Evolutionary conservation across 2,329 filamentous ascomycete genomes (phyloP).

Genomic region (Fusarium dlaminii): DNA sequence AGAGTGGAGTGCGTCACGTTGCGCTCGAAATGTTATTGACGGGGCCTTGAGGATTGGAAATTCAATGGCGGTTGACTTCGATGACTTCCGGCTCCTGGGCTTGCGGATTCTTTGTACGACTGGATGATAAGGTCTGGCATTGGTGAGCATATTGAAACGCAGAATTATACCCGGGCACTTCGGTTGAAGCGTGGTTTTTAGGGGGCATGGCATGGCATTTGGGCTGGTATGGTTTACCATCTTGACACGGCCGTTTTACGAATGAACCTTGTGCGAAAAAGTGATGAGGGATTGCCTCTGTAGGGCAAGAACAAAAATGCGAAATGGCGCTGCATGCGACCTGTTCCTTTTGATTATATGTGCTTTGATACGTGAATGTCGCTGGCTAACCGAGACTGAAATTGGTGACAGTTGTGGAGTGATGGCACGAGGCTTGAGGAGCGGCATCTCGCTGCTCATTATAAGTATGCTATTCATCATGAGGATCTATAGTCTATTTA

Average conservation of each 20-base stretch:
- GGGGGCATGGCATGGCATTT: conserved; percentile 28
- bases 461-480: neutral
- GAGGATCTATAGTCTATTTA: neutral
- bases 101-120: conserved; percentile 42
- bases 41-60: conserved; percentile 12
- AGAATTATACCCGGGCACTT: conserved; percentile 45
- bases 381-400: neutral
- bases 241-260: conserved; percentile 43
- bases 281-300: conserved; percentile 17
- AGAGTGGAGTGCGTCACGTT: conserved; percentile 2
- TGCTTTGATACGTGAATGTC: neutral
- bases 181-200: conserved; percentile 39
- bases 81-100: conserved; percentile 38
- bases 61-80: conserved; percentile 32
- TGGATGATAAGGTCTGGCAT: conserved; percentile 41
- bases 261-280: conserved; percentile 37
- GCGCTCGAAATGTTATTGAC: neutral
- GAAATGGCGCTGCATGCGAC: conserved; percentile 28
- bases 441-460: neutral
- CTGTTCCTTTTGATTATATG: conserved; percentile 4
- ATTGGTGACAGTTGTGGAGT: neutral
- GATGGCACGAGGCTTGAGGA: neutral
- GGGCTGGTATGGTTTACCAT: conserved; percentile 35
- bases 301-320: conserved; percentile 16
- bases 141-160: conserved; percentile 43